Conservation (phyloP, 441 rosid genomes). For the Erodium texanum region DNA sequence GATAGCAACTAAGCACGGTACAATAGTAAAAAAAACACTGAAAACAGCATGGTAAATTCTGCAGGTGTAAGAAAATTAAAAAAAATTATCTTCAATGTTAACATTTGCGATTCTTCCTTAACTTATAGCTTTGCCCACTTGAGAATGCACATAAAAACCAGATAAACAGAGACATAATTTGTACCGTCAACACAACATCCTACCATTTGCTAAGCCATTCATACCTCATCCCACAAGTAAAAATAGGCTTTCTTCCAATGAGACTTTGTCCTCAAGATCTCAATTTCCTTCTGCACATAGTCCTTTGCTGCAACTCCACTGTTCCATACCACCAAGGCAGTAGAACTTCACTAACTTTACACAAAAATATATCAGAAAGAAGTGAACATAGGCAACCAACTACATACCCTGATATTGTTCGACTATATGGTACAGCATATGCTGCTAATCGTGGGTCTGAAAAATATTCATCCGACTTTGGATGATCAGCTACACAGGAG, state of each 20-base stretch:
- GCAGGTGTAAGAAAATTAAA: neutral
- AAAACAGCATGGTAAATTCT: neutral
- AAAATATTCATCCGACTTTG: conserved; percentile 73
- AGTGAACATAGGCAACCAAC: conserved; percentile 25
- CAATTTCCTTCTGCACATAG: conserved; percentile 76
- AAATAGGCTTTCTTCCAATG: conserved; percentile 95
- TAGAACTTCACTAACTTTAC: conserved; percentile 29
- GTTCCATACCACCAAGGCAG: conserved; percentile 35
- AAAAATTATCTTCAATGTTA: conserved; percentile 8
- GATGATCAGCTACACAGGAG: conserved; percentile 62
- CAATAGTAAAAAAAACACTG: neutral
- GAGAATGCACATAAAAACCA: neutral
- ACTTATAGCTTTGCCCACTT: neutral
- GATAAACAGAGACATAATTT: neutral
- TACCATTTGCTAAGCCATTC: conserved; percentile 5
- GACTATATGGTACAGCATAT: conserved; percentile 77
- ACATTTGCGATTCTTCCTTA: neutral
- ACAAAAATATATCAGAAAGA: conserved; percentile 24
- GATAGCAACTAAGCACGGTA: neutral
- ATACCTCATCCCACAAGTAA: conserved; percentile 93
- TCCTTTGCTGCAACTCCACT: conserved; percentile 54
- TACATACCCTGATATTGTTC: conserved; percentile 52
- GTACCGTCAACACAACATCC: neutral
- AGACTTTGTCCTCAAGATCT: conserved; percentile 68
- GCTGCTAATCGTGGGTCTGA: conserved; percentile 87